phyloP scores from a whole-genome alignment of 2,329 filamentous ascomycete species.

The Myriosclerotinia duriaeana region DNA sequence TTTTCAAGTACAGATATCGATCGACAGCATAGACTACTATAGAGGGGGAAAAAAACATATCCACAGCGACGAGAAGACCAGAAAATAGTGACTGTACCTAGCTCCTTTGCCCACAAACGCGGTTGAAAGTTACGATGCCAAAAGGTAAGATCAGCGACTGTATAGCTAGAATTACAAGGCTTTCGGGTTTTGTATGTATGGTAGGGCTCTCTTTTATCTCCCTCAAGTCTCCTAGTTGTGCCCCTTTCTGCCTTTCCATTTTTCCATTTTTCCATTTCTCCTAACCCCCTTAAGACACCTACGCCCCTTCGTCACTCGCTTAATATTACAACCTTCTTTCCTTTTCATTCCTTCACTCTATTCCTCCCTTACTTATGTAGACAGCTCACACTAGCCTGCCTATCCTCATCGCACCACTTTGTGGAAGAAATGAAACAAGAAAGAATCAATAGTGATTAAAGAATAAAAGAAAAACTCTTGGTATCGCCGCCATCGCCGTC shows the following conservation, averaged over 20 bases:
- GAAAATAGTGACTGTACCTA: not conserved
- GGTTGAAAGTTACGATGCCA: not conserved
- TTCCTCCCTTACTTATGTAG: not conserved
- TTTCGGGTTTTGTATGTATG: not conserved
- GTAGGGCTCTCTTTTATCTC: not conserved
- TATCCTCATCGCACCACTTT: not conserved
- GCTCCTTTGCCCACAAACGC: not conserved
- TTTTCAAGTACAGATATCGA: not conserved
- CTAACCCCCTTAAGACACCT: not conserved
- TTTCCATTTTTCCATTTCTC: not conserved
- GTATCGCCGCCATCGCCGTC: constrained; percentile 34
- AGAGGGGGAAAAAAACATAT: not conserved
- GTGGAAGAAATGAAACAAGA: constrained; percentile 10
- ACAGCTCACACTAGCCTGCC: not conserved
- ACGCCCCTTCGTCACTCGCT: constrained; percentile 1
- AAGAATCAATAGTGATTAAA: constrained; percentile 18
- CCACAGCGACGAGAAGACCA: not conserved
- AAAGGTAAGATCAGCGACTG: not conserved
- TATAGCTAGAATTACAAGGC: constrained; percentile 7
- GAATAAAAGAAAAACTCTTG: constrained; percentile 29
- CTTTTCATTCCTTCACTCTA: not conserved
- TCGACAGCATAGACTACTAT: constrained; percentile 13
- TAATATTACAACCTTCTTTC: constrained; percentile 14
- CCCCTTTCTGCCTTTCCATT: not conserved
- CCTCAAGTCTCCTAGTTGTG: not conserved